Conservation (phyloP, 345 rosid species). For the Brassica juncea region DNA sequence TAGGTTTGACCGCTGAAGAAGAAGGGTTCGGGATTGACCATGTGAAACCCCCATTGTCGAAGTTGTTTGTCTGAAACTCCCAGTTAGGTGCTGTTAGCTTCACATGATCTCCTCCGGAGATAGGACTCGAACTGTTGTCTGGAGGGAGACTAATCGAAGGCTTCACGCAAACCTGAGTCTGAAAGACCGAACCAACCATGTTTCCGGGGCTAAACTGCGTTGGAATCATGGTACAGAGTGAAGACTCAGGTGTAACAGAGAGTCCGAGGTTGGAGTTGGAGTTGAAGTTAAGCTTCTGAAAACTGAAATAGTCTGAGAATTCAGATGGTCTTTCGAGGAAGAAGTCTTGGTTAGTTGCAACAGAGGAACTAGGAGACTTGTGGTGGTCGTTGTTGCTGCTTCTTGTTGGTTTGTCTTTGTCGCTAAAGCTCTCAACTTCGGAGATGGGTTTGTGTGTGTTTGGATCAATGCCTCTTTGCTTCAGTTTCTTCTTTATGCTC, state of each 20-base stretch:
- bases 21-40: constrained; percentile 35
- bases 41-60: constrained; percentile 34
- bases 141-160: constrained; percentile 64
- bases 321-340: constrained; percentile 51
- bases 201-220: constrained; percentile 41
- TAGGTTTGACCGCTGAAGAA: constrained; percentile 27
- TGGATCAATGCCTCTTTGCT: constrained; percentile 63
- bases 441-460: constrained; percentile 63
- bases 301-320: constrained; percentile 51
- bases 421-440: constrained; percentile 27
- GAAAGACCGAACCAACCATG: constrained; percentile 41
- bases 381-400: constrained; percentile 34
- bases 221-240: constrained; percentile 48
- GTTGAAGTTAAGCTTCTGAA: constrained; percentile 58
- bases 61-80: constrained; percentile 51
- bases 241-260: constrained; percentile 36
- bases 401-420: constrained; percentile 38
- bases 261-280: constrained; percentile 46
- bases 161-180: constrained; percentile 49
- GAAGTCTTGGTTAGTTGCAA: constrained; percentile 49
- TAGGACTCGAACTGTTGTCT: constrained; percentile 40
- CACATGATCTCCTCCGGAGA: constrained; percentile 38
- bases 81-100: constrained; percentile 26
- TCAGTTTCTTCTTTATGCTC: constrained; percentile 65
- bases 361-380: constrained; percentile 39